Evolutionary conservation across 2,329 filamentous ascomycete genomes (phyloP).

Genomic region (Chrysoporthe austroafricana): DNA sequence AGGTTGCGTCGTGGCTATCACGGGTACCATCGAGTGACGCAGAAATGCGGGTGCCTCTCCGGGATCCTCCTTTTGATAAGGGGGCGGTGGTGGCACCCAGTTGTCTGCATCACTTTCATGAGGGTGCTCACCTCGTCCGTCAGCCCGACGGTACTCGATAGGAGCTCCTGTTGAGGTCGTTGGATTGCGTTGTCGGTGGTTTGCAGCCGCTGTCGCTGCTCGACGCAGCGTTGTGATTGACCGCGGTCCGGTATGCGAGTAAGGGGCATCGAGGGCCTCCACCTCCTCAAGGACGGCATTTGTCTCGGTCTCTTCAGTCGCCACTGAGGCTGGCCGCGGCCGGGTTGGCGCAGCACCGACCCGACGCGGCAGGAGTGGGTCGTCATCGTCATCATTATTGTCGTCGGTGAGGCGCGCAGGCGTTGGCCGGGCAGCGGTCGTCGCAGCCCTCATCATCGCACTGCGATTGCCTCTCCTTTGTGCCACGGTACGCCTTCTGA

Average conservation of each 20-base stretch:
- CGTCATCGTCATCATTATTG: slow-evolving; percentile 44
- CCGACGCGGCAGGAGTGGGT: slow-evolving; percentile 57
- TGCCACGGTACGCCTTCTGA: slow-evolving; percentile 73
- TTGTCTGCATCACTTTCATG: slow-evolving; percentile 89
- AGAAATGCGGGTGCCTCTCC: slow-evolving; percentile 60
- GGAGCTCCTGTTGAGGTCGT: slow-evolving; percentile 53
- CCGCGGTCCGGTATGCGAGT: slow-evolving; percentile 72
- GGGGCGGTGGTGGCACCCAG: slow-evolving; percentile 84
- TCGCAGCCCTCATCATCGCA: slow-evolving; percentile 54
- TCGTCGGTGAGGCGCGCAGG: slow-evolving; percentile 33
- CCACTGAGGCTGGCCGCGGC: slow-evolving; percentile 30
- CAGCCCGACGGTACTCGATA: slow-evolving; percentile 68
- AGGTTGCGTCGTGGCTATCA: slow-evolving; percentile 33
- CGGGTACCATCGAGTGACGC: slow-evolving; percentile 50
- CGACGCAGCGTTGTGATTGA: slow-evolving; percentile 72
- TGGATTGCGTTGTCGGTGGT: slow-evolving; percentile 69
- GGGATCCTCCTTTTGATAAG: slow-evolving; percentile 71
- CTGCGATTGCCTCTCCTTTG: slow-evolving; percentile 57
- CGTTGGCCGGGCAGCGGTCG: slow-evolving; percentile 44
- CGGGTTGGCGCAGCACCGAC: slow-evolving; percentile 42
- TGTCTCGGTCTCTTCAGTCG: slow-evolving; percentile 47
- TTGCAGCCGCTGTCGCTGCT: slow-evolving; percentile 76
- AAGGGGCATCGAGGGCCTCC: slow-evolving; percentile 70
- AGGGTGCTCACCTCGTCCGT: slow-evolving; percentile 72
- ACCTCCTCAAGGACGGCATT: slow-evolving; percentile 57